Percentiles rank a stretch among this genome's conserved stretches.
These are phyloP conservation scores for Cyclotella atomus DNA, from an alignment of 108 stramenopile genomes.

Conservation along the genomic window DNA sequence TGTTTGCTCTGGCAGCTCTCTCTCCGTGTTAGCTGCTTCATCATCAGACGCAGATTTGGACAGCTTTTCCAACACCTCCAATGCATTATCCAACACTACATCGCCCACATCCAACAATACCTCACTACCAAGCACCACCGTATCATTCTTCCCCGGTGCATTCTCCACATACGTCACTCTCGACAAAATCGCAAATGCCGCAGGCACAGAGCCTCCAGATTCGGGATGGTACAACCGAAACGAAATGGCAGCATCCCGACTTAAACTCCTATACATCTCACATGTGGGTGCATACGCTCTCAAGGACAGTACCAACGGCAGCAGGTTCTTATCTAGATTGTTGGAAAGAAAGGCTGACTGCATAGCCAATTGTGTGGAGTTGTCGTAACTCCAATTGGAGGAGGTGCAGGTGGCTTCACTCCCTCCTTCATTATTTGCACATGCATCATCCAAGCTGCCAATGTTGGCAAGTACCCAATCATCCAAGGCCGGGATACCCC, in stretches of 20 bases:
- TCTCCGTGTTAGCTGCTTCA: not conserved
- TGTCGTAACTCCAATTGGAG: conserved; percentile 27
- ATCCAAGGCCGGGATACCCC: conserved; percentile 20
- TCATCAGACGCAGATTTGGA: not conserved
- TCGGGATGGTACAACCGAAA: conserved; percentile 37
- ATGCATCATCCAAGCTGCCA: conserved; percentile 3
- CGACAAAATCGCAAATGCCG: conserved; percentile 35
- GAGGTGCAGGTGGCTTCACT: not conserved
- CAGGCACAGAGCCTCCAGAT: not conserved
- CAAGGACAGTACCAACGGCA: conserved; percentile 60
- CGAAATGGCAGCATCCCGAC: conserved; percentile 49
- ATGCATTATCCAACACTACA: conserved; percentile 19
- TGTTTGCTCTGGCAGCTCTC: not conserved
- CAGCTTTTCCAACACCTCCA: conserved; percentile 22
- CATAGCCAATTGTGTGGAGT: conserved; percentile 35
- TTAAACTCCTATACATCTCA: conserved; percentile 80
- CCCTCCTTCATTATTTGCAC: not conserved
- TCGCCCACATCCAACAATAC: conserved; percentile 23
- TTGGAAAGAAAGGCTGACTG: conserved; percentile 36
- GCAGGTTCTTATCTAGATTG: conserved; percentile 42
- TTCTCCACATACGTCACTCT: not conserved
- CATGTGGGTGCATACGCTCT: conserved; percentile 78
- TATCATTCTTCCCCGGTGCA: conserved; percentile 2
- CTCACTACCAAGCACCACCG: conserved; percentile 9
- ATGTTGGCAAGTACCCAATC: no score